Evolutionary conservation across 352 stramenopile genomes (phyloP).

Genomic region (Phytophthora crassamura): DNA sequence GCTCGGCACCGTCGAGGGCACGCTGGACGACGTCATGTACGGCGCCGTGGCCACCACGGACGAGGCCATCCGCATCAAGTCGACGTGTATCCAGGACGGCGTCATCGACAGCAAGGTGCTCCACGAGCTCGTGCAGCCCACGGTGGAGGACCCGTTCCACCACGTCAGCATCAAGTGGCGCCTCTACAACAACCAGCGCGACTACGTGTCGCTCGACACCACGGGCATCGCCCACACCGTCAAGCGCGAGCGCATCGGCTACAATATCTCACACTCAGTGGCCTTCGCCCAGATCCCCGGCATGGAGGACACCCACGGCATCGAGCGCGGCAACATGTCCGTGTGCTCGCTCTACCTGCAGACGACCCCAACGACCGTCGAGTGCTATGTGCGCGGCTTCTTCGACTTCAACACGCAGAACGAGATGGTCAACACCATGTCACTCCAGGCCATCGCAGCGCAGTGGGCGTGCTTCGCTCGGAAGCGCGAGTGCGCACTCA

Average conservation of each 20-base stretch:
- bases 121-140: slow-evolving; percentile 49
- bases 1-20: slow-evolving; percentile 55
- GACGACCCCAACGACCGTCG: slow-evolving; percentile 46
- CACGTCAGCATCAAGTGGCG: slow-evolving; percentile 62
- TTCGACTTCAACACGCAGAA: slow-evolving; percentile 58
- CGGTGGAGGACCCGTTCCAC: slow-evolving; percentile 51
- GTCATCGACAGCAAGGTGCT: slow-evolving; percentile 62
- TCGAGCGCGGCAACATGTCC: slow-evolving; percentile 59
- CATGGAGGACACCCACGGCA: slow-evolving; percentile 41
- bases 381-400: slow-evolving; percentile 58
- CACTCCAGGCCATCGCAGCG: slow-evolving; percentile 41
- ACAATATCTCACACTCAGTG: slow-evolving; percentile 65
- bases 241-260: slow-evolving; percentile 49
- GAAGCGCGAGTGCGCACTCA: slow-evolving; percentile 42
- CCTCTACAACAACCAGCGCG: slow-evolving; percentile 48
- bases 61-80: slow-evolving; percentile 59
- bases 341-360: slow-evolving; percentile 59
- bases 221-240: slow-evolving; percentile 44
- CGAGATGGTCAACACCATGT: slow-evolving; percentile 49
- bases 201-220: slow-evolving; percentile 65
- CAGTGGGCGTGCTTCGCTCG: slow-evolving; percentile 44
- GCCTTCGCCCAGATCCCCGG: slow-evolving; percentile 50
- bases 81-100: slow-evolving; percentile 54
- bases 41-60: slow-evolving; percentile 48
- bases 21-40: slow-evolving; percentile 76